A percentile compares a stretch with the other conserved stretches of the same genome.
Conservation (phyloP, 2,329 filamentous ascomycete genomes). For the Polytolypa hystricis region DNA sequence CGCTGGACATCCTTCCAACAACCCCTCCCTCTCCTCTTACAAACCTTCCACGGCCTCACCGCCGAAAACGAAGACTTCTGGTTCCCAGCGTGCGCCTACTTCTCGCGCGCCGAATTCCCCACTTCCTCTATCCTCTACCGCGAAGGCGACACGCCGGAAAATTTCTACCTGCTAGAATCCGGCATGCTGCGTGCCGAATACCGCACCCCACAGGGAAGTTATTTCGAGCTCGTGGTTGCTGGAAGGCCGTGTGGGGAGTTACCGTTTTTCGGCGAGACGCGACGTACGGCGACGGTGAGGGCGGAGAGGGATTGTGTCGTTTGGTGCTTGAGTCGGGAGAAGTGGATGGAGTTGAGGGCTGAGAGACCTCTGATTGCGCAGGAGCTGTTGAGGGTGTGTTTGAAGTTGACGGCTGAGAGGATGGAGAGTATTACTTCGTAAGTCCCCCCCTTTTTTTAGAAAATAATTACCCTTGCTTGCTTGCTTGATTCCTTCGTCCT, state of each 20-base stretch:
- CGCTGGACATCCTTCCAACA: slow-evolving; percentile 83
- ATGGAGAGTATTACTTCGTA: slow-evolving; percentile 61
- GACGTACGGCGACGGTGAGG: slow-evolving; percentile 72
- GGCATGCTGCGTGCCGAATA: slow-evolving; percentile 88
- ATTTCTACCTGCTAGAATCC: slow-evolving; percentile 82
- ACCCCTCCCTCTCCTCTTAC: slow-evolving; percentile 79
- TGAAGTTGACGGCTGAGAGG: slow-evolving; percentile 89
- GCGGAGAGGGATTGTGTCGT: slow-evolving; percentile 72
- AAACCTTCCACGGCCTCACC: slow-evolving; percentile 86
- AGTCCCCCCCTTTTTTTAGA: slow-evolving; percentile 19
- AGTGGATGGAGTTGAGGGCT: slow-evolving; percentile 62
- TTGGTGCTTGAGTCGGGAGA: slow-evolving; percentile 65
- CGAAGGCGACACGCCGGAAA: slow-evolving; percentile 63
- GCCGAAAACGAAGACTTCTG: slow-evolving; percentile 88
- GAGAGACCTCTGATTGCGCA: slow-evolving; percentile 65
- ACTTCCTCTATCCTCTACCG: slow-evolving; percentile 66
- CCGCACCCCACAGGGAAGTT: slow-evolving; percentile 74
- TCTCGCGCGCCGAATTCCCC: slow-evolving; percentile 55
- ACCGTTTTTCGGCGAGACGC: slow-evolving; percentile 88
- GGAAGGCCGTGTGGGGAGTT: slow-evolving; percentile 93
- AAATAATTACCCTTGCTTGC: not conserved
- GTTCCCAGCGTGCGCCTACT: slow-evolving; percentile 70
- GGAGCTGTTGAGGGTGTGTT: slow-evolving; percentile 73
- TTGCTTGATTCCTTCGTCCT: not conserved
- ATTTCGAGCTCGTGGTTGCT: slow-evolving; percentile 84